Evolutionary conservation across 805 yeast species (phyloP).

Genomic region (Barnettozyma siamensis): DNA sequence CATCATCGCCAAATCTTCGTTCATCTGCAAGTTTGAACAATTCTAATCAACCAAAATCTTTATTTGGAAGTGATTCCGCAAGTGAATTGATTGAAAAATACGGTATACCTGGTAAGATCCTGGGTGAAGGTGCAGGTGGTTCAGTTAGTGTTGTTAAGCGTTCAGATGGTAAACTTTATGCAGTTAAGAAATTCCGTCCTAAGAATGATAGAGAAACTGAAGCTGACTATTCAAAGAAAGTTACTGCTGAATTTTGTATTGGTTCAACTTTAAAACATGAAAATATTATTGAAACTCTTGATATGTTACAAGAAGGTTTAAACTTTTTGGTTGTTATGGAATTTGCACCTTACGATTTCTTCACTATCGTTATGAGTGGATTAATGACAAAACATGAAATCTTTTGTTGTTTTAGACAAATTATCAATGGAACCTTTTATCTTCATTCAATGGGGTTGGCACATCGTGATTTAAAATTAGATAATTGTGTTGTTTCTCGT

Average conservation of each 20-base stretch:
- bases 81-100: slow-evolving; percentile 51
- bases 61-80: slow-evolving; percentile 35
- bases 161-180: slow-evolving; percentile 59
- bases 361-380: slow-evolving; percentile 89
- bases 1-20: slow-evolving; percentile 6
- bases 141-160: slow-evolving; percentile 76
- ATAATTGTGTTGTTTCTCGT: slow-evolving; percentile 79
- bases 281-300: slow-evolving; percentile 76
- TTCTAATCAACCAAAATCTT: slow-evolving; percentile 22
- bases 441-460: slow-evolving; percentile 81
- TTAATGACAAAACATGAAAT: slow-evolving; percentile 65
- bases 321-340: slow-evolving; percentile 81
- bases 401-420: slow-evolving; percentile 78
- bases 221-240: slow-evolving; percentile 68
- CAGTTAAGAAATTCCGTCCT: slow-evolving; percentile 80
- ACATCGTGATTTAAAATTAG: slow-evolving; percentile 88
- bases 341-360: slow-evolving; percentile 86
- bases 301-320: slow-evolving; percentile 64
- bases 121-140: slow-evolving; percentile 95
- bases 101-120: slow-evolving; percentile 64
- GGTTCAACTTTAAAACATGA: slow-evolving; percentile 76
- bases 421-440: slow-evolving; percentile 67
- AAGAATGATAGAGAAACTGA: slow-evolving; percentile 57
- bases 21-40: slow-evolving; percentile 3
- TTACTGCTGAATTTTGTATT: slow-evolving; percentile 74